Evolutionary conservation across 306 rosid genomes (phyloP).

Genomic region (Gastrolobium villosum): DNA sequence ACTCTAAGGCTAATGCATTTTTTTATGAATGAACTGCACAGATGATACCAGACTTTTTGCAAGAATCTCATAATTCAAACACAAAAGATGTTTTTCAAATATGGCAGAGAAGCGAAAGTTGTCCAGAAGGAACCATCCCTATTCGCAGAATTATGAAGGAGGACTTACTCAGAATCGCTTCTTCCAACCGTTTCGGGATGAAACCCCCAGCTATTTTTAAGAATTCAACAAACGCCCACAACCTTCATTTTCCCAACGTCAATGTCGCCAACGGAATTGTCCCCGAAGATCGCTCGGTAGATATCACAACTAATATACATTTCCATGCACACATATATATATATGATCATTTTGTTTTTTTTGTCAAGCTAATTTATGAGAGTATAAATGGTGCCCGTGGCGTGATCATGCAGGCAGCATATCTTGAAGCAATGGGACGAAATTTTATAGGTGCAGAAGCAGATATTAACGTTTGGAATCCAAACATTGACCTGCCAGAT

Average conservation of each 20-base stretch:
- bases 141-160: constrained; percentile 60
- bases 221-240: constrained; percentile 31
- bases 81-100: constrained; percentile 42
- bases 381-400: neutral
- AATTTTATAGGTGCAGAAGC: constrained; percentile 73
- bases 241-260: neutral
- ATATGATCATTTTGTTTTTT: neutral
- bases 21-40: constrained; percentile 31
- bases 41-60: constrained; percentile 54
- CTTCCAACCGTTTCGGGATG: constrained; percentile 58
- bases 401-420: constrained; percentile 51
- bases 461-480: constrained; percentile 71
- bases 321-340: too few species aligned
- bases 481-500: constrained; percentile 50
- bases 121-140: constrained; percentile 78
- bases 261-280: neutral
- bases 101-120: constrained; percentile 76
- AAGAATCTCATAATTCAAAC: constrained; percentile 30
- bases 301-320: neutral
- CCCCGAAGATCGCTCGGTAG: constrained; percentile 56
- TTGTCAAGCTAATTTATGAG: neutral
- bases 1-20: neutral
- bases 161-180: constrained; percentile 56
- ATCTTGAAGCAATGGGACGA: constrained; percentile 55
- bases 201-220: constrained; percentile 33